These are phyloP conservation scores for Pseudophaeomoniella oleicola DNA, from an alignment of 2,329 filamentous ascomycete species.

Conservation along the genomic window DNA sequence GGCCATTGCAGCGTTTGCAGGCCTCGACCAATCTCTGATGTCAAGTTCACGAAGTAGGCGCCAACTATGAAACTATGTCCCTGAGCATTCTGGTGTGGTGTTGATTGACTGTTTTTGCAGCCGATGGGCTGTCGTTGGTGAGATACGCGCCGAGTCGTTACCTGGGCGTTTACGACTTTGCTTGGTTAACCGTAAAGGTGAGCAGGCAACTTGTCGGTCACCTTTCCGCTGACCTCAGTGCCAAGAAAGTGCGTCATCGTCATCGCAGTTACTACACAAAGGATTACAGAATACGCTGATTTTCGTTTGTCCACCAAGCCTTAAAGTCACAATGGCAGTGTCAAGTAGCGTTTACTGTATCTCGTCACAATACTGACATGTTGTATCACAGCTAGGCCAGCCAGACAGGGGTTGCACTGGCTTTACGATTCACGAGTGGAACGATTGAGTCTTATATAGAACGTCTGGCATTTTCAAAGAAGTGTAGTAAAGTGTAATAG, in stretches of 20 bases:
- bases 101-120: neutral
- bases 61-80: neutral
- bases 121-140: neutral
- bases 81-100: neutral
- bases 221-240: neutral
- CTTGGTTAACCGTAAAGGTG: neutral
- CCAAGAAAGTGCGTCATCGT: neutral
- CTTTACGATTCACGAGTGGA: too few relatives aligned
- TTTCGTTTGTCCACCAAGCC: too few relatives aligned
- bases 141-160: neutral
- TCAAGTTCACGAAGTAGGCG: neutral
- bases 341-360: too few relatives aligned
- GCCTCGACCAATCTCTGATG: neutral
- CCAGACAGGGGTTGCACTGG: too few relatives aligned
- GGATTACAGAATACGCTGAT: too few relatives aligned
- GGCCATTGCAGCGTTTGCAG: neutral
- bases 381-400: too few relatives aligned
- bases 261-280: too few relatives aligned
- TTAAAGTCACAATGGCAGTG: too few relatives aligned
- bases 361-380: too few relatives aligned
- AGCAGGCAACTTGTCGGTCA: neutral
- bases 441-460: too few relatives aligned
- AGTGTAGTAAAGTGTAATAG: too few relatives aligned
- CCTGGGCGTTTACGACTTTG: neutral
- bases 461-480: too few relatives aligned